phyloP scores from a whole-genome alignment of 2,329 filamentous ascomycete genomes.

The Parasarocladium wereldwijsianum region DNA sequence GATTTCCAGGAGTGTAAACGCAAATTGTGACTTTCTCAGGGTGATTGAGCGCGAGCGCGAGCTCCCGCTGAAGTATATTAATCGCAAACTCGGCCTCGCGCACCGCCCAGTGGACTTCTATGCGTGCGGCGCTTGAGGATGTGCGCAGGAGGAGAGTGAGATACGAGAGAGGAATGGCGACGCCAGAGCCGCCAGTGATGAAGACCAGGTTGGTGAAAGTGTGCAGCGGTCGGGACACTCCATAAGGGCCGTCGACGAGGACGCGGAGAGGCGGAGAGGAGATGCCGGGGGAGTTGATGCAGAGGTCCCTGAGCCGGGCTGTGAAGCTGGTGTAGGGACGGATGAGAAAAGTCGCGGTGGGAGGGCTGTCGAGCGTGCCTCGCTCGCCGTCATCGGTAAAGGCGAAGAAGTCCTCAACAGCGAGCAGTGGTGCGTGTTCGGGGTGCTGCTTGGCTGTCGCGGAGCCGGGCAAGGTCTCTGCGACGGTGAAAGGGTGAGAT shows the following conservation, averaged over 20 bases:
- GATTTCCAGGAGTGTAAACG: no score
- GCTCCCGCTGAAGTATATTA: slow-evolving; percentile 18
- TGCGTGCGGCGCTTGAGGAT: slow-evolving; percentile 7
- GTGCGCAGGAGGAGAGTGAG: slow-evolving; percentile 13
- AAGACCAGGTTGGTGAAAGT: slow-evolving; percentile 25
- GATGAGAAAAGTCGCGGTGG: slow-evolving; percentile 22
- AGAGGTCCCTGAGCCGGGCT: slow-evolving; percentile 16
- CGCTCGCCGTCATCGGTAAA: slow-evolving; percentile 4
- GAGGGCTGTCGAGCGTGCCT: slow-evolving; percentile 3
- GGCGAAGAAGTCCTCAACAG: slow-evolving; percentile 4
- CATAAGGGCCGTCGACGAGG: slow-evolving; percentile 30
- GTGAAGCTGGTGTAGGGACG: slow-evolving; percentile 31
- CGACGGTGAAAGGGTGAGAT: slow-evolving; percentile 34
- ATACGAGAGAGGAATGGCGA: slow-evolving; percentile 27
- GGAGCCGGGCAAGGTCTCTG: slow-evolving; percentile 7
- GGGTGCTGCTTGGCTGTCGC: no score
- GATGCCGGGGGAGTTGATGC: slow-evolving; percentile 12
- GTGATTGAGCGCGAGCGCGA: slow-evolving; percentile 8
- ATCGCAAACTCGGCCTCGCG: slow-evolving; percentile 22
- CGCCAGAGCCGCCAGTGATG: slow-evolving; percentile 28
- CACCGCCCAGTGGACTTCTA: slow-evolving; percentile 28
- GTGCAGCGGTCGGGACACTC: slow-evolving; percentile 22
- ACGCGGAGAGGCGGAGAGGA: slow-evolving; percentile 17
- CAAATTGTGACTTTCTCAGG: not conserved
- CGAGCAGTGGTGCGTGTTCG: slow-evolving; percentile 20